A percentile compares a stretch with the other conserved stretches of the same genome.
These are phyloP conservation scores for Fusarium sp. DNA, from an alignment of 2,329 filamentous ascomycete species.

Conservation along the genomic window DNA sequence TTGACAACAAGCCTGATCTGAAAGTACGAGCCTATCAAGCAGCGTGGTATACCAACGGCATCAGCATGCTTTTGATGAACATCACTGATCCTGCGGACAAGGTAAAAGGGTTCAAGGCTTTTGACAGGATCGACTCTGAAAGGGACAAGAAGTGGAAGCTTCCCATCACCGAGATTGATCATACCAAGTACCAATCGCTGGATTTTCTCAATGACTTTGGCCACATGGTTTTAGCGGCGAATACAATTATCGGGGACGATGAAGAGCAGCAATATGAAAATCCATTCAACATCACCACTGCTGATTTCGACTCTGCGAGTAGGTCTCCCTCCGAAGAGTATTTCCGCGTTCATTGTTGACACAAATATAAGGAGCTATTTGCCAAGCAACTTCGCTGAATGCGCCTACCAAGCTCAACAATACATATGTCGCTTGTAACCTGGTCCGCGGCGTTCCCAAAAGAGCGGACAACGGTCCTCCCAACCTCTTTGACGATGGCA, in stretches of 20 bases:
- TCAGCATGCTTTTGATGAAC: conserved; percentile 52
- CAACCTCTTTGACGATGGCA: conserved; percentile 52
- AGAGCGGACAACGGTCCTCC: conserved; percentile 48
- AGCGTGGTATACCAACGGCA: conserved; percentile 54
- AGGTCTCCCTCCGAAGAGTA: neutral
- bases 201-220: conserved; percentile 20
- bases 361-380: neutral
- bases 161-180: conserved; percentile 9
- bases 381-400: conserved; percentile 10
- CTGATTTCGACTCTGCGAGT: conserved; percentile 5
- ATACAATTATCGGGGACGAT: neutral
- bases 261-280: conserved; percentile 9
- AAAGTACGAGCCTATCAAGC: conserved; percentile 53
- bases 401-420: conserved; percentile 16
- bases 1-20: conserved; percentile 51
- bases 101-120: conserved; percentile 10
- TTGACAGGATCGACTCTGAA: conserved; percentile 22
- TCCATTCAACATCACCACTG: conserved; percentile 10
- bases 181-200: conserved; percentile 11
- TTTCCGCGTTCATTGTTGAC: no score
- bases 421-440: conserved; percentile 25
- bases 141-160: conserved; percentile 20
- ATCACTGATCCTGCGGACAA: conserved; percentile 44
- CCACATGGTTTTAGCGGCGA: neutral
- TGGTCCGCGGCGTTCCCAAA: conserved; percentile 52